phyloP scores from a whole-genome alignment of 116 monocot species.

The Trichopus zeylanicus region DNA sequence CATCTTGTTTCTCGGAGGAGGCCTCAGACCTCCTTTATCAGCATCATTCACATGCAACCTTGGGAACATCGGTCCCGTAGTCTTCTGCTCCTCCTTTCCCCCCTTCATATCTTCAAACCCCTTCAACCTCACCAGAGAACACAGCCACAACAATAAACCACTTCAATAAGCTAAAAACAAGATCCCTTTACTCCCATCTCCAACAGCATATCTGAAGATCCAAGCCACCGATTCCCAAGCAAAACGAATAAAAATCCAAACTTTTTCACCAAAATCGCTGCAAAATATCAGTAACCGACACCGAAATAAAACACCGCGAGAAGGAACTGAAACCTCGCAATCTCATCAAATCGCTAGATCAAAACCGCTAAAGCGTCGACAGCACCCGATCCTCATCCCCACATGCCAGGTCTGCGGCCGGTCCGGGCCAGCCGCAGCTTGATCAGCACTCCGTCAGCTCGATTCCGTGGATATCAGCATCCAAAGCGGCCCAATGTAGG shows the following conservation, averaged over 20 bases:
- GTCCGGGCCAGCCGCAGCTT: too few relatives aligned
- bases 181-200: neutral
- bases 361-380: too few relatives aligned
- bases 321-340: too few relatives aligned
- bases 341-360: too few relatives aligned
- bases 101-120: conserved; percentile 27
- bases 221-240: too few relatives aligned
- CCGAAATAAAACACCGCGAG: too few relatives aligned
- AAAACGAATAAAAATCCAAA: neutral
- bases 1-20: conserved; percentile 99
- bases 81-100: conserved; percentile 43
- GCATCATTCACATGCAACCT: conserved; percentile 87
- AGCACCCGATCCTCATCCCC: too few relatives aligned
- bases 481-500: too few relatives aligned
- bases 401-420: too few relatives aligned
- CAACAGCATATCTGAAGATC: neutral
- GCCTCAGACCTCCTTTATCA: conserved; percentile 74
- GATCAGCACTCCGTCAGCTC: too few relatives aligned
- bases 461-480: too few relatives aligned
- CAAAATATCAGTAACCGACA: too few relatives aligned
- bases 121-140: neutral
- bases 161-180: neutral
- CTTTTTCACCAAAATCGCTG: neutral
- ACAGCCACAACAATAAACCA: neutral
- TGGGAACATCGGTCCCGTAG: conserved; percentile 68